Evolutionary conservation across 2,329 filamentous ascomycete genomes (phyloP).

Genomic region (Aureobasidium vineae): DNA sequence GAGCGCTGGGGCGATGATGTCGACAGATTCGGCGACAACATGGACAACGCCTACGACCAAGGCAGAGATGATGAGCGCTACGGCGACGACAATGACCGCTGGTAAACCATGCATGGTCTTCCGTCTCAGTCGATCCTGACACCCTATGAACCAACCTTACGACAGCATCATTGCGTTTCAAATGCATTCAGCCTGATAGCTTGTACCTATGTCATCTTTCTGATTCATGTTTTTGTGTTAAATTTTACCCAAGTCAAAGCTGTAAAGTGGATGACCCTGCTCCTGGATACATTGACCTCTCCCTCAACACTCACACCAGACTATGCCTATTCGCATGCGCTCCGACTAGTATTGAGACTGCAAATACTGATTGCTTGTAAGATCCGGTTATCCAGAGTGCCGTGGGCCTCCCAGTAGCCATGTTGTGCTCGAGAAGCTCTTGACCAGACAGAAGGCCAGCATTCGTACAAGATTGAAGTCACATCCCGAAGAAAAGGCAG

Average conservation of each 20-base stretch:
- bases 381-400: no score
- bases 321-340: background rate
- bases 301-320: background rate
- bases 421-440: background rate
- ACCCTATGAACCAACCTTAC: background rate
- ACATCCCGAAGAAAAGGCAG: background rate
- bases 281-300: background rate
- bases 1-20: conserved; percentile 46
- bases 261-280: background rate
- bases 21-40: conserved; percentile 38
- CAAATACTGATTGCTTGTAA: background rate
- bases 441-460: no score
- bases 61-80: conserved; percentile 40
- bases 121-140: background rate
- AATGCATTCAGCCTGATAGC: background rate
- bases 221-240: background rate
- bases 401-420: background rate
- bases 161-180: background rate
- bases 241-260: background rate
- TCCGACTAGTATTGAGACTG: no score
- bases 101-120: background rate
- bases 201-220: background rate
- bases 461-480: no score
- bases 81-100: conserved; percentile 30
- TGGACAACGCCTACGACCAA: conserved; percentile 47